phyloP scores from a whole-genome alignment of 345 rosid genomes.

The Syzygium aromaticum region DNA sequence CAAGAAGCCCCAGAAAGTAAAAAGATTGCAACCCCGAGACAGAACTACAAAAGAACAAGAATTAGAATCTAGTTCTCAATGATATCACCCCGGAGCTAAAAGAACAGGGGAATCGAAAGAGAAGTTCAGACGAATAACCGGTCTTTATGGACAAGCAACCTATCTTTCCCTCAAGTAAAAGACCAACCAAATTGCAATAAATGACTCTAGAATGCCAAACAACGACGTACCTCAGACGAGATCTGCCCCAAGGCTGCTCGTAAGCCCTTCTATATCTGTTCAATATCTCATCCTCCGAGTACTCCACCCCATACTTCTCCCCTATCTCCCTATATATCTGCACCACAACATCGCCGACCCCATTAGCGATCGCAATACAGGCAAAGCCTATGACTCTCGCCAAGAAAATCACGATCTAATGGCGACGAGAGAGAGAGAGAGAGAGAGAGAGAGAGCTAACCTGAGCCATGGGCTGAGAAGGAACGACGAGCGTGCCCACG shows the following conservation, averaged over 20 bases:
- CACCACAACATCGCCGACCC: not conserved
- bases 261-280: slow-evolving; percentile 80
- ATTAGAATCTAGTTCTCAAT: not conserved
- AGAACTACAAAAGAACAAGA: not conserved
- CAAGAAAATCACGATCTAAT: not conserved
- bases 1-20: not conserved
- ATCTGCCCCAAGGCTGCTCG: slow-evolving; percentile 90
- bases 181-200: not conserved
- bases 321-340: slow-evolving; percentile 87
- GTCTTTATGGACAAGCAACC: not conserved
- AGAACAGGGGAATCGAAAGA: not conserved
- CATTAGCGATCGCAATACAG: not conserved
- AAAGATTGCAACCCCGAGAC: not conserved
- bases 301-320: slow-evolving; percentile 85
- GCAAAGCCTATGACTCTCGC: not conserved
- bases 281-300: slow-evolving; percentile 84
- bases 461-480: slow-evolving; percentile 99
- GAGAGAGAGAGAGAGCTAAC: slow-evolving; percentile 11
- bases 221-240: slow-evolving; percentile 73
- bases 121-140: not conserved
- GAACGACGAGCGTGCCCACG: slow-evolving; percentile 84
- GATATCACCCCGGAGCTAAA: not conserved
- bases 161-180: not conserved
- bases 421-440: not conserved
- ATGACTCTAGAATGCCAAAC: not conserved